phyloP scores from a whole-genome alignment of 371 early-diverging fungal genomes.

The Batrachochytrium dendrobatidis region DNA sequence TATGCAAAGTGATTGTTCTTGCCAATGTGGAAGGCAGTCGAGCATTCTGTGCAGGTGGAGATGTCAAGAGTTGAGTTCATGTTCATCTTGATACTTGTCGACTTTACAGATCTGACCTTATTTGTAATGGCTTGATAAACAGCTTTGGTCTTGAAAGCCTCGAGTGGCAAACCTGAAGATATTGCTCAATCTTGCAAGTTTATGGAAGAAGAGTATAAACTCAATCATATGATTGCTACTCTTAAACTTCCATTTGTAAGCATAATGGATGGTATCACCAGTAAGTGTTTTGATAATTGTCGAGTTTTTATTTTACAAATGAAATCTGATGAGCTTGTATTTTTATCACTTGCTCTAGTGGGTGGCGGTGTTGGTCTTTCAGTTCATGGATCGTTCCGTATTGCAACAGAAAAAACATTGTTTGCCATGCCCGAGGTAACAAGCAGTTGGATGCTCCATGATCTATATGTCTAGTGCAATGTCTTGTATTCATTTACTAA shows the following conservation, averaged over 20 bases:
- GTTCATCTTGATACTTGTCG: conserved; percentile 8
- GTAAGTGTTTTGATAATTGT: conserved; percentile 40
- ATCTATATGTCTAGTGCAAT: conserved; percentile 1
- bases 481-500: too few relatives aligned
- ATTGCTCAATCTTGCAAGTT: conserved; percentile 58
- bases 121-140: conserved; percentile 1
- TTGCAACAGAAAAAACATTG: conserved; percentile 86
- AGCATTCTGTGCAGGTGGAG: conserved; percentile 97
- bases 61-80: conserved; percentile 76
- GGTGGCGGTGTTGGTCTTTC: conserved; percentile 95
- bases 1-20: conserved; percentile 79
- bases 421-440: conserved; percentile 81
- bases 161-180: conserved; percentile 39
- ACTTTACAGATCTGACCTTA: not conserved
- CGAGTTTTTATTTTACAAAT: not conserved
- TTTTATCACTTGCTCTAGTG: conserved; percentile 45
- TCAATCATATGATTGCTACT: conserved; percentile 86
- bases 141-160: conserved; percentile 24
- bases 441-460: not conserved
- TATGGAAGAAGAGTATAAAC: conserved; percentile 82
- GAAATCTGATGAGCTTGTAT: too few relatives aligned
- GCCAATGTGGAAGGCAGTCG: conserved; percentile 59
- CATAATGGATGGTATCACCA: conserved; percentile 86
- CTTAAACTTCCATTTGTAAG: conserved; percentile 80
- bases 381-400: conserved; percentile 90